Evolutionary conservation across 805 yeast genomes (phyloP).

Genomic region (Yarrowia sp.): DNA sequence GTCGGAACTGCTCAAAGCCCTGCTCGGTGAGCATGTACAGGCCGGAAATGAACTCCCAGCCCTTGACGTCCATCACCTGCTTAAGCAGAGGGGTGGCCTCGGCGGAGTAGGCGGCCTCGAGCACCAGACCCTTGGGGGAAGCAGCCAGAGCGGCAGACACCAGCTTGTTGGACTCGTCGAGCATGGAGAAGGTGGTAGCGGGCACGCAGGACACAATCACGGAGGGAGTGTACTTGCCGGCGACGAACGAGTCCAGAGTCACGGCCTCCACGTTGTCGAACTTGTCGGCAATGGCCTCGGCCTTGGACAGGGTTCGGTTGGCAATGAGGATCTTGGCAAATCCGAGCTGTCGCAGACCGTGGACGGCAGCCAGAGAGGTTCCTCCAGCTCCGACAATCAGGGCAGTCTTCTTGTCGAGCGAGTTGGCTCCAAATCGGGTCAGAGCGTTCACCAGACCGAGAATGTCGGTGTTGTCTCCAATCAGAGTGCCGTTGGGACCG

Average conservation of each 20-base stretch:
- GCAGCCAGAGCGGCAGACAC: slow-evolving; percentile 55
- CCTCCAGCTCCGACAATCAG: slow-evolving; percentile 97
- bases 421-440: slow-evolving; percentile 61
- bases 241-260: slow-evolving; percentile 55
- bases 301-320: slow-evolving; percentile 77
- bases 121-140: slow-evolving; percentile 51
- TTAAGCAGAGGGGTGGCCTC: slow-evolving; percentile 84
- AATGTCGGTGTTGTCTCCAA: slow-evolving; percentile 97
- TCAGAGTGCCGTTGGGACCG: slow-evolving; percentile 56
- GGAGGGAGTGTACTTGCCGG: slow-evolving; percentile 56
- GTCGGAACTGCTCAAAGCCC: slow-evolving; percentile 84
- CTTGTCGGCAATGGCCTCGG: slow-evolving; percentile 61
- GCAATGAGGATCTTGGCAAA: slow-evolving; percentile 76
- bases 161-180: slow-evolving; percentile 60
- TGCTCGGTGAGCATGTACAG: slow-evolving; percentile 91
- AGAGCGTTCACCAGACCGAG: slow-evolving; percentile 80
- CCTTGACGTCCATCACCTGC: slow-evolving; percentile 64
- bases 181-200: slow-evolving; percentile 65
- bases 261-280: slow-evolving; percentile 74
- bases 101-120: slow-evolving; percentile 97
- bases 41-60: slow-evolving; percentile 90
- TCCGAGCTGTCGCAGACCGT: slow-evolving; percentile 81
- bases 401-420: slow-evolving; percentile 56
- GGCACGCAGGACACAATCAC: slow-evolving; percentile 83
- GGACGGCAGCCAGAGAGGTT: slow-evolving; percentile 92